A percentile compares a stretch with the other conserved stretches of the same genome.
Evolutionary conservation across 2,329 filamentous ascomycete genomes (phyloP).

Genomic region (Beauveria sp.): DNA sequence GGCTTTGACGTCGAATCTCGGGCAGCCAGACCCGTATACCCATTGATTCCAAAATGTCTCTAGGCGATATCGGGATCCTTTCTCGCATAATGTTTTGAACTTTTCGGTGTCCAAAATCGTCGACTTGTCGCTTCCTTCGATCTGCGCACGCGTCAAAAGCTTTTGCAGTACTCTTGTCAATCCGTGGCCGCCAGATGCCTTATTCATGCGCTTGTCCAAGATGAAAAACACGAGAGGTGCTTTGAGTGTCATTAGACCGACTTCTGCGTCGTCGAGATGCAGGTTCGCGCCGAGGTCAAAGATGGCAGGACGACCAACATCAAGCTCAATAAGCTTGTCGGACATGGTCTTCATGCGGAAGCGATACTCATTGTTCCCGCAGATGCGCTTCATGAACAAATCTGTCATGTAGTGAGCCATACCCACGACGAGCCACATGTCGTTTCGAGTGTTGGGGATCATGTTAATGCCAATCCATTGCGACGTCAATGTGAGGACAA

Average conservation of each 20-base stretch:
- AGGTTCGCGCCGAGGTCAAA: conserved; percentile 71
- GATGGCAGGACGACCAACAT: conserved; percentile 75
- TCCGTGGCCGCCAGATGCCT: conserved; percentile 73
- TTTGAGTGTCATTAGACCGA: conserved; percentile 86
- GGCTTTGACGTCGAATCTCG: conserved; percentile 77
- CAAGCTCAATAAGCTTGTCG: conserved; percentile 73
- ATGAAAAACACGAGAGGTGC: conserved; percentile 88
- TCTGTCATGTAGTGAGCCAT: conserved; percentile 94
- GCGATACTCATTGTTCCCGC: conserved; percentile 89
- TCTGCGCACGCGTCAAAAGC: conserved; percentile 79
- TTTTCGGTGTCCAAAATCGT: conserved; percentile 66
- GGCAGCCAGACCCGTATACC: conserved; percentile 83
- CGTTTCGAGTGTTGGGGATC: conserved; percentile 69
- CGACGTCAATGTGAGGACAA: conserved; percentile 77
- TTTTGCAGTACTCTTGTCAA: conserved; percentile 79
- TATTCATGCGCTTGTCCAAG: conserved; percentile 81
- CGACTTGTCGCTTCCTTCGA: conserved; percentile 50
- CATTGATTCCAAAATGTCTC: conserved; percentile 93
- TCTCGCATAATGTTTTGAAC: conserved; percentile 81
- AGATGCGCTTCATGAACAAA: conserved; percentile 80
- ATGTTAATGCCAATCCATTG: conserved; percentile 96
- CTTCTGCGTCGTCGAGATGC: conserved; percentile 74
- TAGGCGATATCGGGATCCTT: conserved; percentile 75
- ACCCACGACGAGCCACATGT: conserved; percentile 85
- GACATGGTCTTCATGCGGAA: conserved; percentile 82